Conservation (phyloP, 176 grass and related monocot species). For the Ensete ventricosum region DNA sequence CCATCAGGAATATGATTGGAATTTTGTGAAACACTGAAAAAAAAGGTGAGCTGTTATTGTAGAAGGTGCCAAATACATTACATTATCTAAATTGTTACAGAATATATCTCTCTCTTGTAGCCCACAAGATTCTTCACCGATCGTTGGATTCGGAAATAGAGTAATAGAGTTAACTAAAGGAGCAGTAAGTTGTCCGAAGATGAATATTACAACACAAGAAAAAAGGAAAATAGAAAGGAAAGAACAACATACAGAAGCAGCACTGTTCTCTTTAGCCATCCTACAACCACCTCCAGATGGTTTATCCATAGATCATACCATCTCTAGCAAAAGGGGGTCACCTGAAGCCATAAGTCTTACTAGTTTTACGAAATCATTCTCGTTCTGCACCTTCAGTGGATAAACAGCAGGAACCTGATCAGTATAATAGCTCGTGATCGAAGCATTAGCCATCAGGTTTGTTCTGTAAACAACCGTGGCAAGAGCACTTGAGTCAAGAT, state of each 20-base stretch:
- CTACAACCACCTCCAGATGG: not conserved
- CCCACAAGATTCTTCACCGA: too few species aligned
- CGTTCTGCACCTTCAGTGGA: constrained; percentile 77
- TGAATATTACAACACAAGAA: constrained; percentile 2
- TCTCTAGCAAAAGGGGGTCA: constrained; percentile 88
- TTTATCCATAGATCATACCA: constrained; percentile 44
- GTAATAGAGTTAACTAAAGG: not conserved
- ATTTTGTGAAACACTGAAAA: too few species aligned
- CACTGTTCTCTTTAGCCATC: not conserved
- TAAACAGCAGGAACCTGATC: constrained; percentile 80
- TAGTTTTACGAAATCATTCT: constrained; percentile 88
- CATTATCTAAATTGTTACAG: too few species aligned
- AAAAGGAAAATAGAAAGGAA: not conserved
- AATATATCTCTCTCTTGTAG: too few species aligned
- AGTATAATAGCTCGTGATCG: constrained; percentile 76
- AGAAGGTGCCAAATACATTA: too few species aligned
- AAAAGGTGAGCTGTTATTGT: too few species aligned
- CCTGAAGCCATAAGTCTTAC: constrained; percentile 68
- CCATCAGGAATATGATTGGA: too few species aligned
- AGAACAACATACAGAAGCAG: not conserved
- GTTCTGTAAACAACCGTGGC: constrained; percentile 59
- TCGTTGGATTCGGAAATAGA: not conserved
- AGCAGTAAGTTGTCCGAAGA: not conserved
- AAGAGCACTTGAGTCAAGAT: constrained; percentile 88
- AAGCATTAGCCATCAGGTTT: constrained; percentile 47